Base-by-base conservation (phyloP, 768 basidiomycete species). In the Cystofilobasidium capitatum region DNA sequence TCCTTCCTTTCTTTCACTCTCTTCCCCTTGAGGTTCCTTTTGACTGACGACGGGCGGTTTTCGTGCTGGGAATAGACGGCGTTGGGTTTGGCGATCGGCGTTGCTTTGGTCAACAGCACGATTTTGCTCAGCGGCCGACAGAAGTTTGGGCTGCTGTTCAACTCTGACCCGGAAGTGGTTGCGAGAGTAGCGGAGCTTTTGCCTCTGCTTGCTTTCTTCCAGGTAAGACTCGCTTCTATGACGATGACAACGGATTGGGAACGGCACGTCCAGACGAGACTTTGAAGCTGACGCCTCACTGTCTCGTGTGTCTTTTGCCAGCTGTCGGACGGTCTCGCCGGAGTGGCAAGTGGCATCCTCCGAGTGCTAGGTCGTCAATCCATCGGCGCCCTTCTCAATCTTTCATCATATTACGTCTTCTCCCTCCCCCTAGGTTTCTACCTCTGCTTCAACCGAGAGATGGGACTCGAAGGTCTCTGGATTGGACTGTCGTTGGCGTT, bases 341-440 rank as follows among this genome's bases (percentile, higher is more conserved):
- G 82, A 0, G 83, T 91, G 7, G 81, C 84, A 0, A 82, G 81
- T 9, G 92, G 92, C 3, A 83, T 96, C 69, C 80, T 98, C 17
- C 58, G 68, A n/a, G 68, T 64, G 9, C 55, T 65, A 6, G 62
- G 63, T 26, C 55, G 54, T 3, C 33, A 63, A 82, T 81, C 85
- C 66, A 81, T 82, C 0, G 89, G 89, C 4, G 90, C 91, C 0
- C 60, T 92, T 14, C 80, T 91, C 65, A 92, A 92, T 74, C 78
- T 91, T 22, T 86, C 84, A 58, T 85, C 87, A 3, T 92, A 92
- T 77, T 92, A 94, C 72, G 76, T 86, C 65, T 77, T 92, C 69
- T 89, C 58, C 14, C 40, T 69, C 3, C 71, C 63, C 1, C 42
- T 62, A 54, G 92, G 89, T 17, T 77, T 91, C 60, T 88, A 82